These are phyloP conservation scores for Papilionanthe hybrid DNA, from an alignment of 116 monocot genomes.

Conservation along the genomic window DNA sequence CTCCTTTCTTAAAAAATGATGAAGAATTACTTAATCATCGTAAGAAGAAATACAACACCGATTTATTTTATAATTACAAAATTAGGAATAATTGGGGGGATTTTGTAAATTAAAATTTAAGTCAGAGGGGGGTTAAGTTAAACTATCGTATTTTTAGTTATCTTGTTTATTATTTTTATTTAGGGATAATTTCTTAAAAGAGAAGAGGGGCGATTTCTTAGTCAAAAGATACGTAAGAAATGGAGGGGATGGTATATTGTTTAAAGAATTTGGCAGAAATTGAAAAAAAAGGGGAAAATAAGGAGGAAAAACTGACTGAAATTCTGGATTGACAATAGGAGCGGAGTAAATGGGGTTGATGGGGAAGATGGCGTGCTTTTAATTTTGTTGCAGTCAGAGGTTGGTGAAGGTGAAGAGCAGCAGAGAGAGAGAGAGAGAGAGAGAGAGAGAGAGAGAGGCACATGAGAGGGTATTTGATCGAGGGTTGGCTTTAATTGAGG, in stretches of 20 bases:
- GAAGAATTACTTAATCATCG: too few species aligned
- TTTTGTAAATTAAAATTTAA: too few species aligned
- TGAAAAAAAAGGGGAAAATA: neutral
- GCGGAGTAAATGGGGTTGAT: conserved; percentile 21
- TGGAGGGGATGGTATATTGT: neutral
- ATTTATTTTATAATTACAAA: too few species aligned
- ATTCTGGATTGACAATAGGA: conserved; percentile 1
- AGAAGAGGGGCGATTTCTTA: too few species aligned
- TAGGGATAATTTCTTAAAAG: too few species aligned
- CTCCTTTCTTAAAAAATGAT: too few species aligned
- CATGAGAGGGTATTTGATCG: neutral
- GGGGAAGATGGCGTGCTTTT: conserved; percentile 13
- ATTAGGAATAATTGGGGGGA: too few species aligned
- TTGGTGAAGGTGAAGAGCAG: conserved; percentile 10
- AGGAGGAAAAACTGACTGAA: neutral
- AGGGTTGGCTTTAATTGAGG: neutral
- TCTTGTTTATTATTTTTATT: too few species aligned
- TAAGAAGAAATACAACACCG: too few species aligned
- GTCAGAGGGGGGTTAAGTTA: too few species aligned
- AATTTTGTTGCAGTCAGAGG: conserved; percentile 7
- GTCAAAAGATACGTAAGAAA: neutral
- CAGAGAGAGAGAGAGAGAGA: conserved; percentile 10
- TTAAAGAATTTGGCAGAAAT: neutral
- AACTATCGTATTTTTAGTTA: too few species aligned
- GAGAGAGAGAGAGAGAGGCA: neutral